Conservation (phyloP, 164 flowering plant genomes). For the Litsea cubeba region DNA sequence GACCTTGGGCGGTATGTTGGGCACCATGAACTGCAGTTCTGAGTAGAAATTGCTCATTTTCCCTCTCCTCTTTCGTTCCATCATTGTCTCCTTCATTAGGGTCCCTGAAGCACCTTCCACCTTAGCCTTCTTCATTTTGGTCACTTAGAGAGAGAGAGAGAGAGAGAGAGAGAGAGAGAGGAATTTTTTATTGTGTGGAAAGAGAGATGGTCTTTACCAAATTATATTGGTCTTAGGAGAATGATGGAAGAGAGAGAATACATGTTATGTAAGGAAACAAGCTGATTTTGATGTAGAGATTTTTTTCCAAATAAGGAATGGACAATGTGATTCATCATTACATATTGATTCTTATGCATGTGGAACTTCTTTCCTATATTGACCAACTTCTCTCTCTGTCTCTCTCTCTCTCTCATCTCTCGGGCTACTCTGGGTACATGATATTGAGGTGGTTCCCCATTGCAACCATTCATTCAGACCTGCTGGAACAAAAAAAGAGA, state of each 20-base stretch:
- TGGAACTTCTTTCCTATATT: too few species aligned
- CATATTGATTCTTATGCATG: too few species aligned
- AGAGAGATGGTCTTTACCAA: not conserved
- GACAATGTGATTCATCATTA: too few species aligned
- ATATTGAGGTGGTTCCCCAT: too few species aligned
- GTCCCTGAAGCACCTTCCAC: not conserved
- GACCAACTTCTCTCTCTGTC: too few species aligned
- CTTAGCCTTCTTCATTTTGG: not conserved
- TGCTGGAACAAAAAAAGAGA: too few species aligned
- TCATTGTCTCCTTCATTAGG: not conserved
- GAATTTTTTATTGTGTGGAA: not conserved
- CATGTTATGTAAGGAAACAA: not conserved
- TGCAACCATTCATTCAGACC: too few species aligned
- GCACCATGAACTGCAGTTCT: not conserved
- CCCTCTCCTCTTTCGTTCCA: conserved; percentile 2
- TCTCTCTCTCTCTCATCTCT: too few species aligned
- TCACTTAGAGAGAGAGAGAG: not conserved
- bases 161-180: not conserved
- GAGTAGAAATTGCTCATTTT: not conserved
- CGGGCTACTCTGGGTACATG: too few species aligned
- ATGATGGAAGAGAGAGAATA: not conserved
- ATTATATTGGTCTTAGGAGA: not conserved
- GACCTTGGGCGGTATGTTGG: conserved; percentile 2
- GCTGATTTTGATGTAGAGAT: too few species aligned
- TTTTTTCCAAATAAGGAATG: too few species aligned